Conservation (phyloP, 305 asterid genomes). For the Ajuga reptans region DNA sequence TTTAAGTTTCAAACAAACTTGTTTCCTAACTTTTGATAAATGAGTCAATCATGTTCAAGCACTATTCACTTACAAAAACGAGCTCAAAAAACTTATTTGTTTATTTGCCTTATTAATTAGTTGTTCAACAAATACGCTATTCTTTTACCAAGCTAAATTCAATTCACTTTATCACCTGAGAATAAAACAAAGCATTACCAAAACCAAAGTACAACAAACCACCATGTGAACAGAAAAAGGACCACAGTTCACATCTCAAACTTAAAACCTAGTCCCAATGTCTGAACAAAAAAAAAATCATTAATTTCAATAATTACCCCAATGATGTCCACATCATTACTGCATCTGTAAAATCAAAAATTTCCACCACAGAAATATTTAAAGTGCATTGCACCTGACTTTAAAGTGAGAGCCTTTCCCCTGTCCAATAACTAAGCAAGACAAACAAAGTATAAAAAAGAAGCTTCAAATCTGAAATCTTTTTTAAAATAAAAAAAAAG, state of each 20-base stretch:
- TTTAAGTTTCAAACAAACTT: too few relatives aligned
- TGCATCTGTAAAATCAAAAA: slow-evolving; percentile 13
- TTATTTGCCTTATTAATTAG: too few relatives aligned
- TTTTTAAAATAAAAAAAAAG: slow-evolving; percentile 17
- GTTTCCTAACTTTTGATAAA: too few relatives aligned
- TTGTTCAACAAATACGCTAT: too few relatives aligned
- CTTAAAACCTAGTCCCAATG: not conserved
- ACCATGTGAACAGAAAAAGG: not conserved
- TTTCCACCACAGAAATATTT: slow-evolving; percentile 16
- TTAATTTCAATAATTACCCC: not conserved
- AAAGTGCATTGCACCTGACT: slow-evolving; percentile 18
- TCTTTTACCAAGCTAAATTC: too few relatives aligned
- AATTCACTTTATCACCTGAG: too few relatives aligned
- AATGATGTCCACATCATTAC: slow-evolving; percentile 31
- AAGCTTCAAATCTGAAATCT: slow-evolving; percentile 28
- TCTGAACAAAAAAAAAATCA: not conserved
- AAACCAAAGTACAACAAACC: not conserved
- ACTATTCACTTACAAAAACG: too few relatives aligned
- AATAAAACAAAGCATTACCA: too few relatives aligned
- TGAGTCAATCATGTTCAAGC: too few relatives aligned
- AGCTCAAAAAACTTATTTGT: too few relatives aligned
- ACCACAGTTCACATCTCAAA: not conserved
- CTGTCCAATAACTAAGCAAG: slow-evolving; percentile 28
- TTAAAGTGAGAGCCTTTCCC: slow-evolving; percentile 24
- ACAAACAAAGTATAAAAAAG: slow-evolving; percentile 23